Base-by-base conservation (phyloP, 352 stramenopile genomes). In the Poterioochromonas sp. region DNA sequence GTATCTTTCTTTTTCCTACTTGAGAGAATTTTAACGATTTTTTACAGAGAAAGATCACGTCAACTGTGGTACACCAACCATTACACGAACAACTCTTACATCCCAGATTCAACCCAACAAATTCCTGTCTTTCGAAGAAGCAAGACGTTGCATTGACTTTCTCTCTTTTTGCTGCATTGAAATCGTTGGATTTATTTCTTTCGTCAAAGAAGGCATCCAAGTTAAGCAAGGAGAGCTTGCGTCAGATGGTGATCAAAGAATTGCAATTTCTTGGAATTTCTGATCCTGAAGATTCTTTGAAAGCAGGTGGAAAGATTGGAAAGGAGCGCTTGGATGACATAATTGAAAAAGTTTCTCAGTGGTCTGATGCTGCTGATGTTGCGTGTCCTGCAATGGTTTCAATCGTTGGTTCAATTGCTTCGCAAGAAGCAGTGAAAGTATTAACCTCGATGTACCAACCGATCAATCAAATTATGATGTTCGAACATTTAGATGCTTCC, bases 381-480 rank as follows among this genome's bases (percentile, higher is more conserved):
- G 86, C 94, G n/a, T 89, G 95, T 43, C 84, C 89, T 32, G 91
- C 93, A 0, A 93, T 97, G 86, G 85, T 90, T 22, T 89, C 92
- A 39, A 94, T 96, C 77, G 84, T 96, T 0, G 93, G 93, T 65
- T 92, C 92, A 26, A 88, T 97, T 40, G 90, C 94, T 26, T 92
- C 89, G 5, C 93, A 97, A 80, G 86, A 89, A 78, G 88, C 90
- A 39, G 83, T 97, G 29, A 97, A 97, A 83, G 90, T 89, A 32
- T 94, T 89, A 83, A 93, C 87, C 65, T 89, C 89, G 49, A 95
- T 95, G 73, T 97, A 96, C 80, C 92, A 89, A 29, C 93, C 93
- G 32, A 90, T 97, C 49, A 86, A 91, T 68, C 92, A 97, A 79
- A 96, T 94, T 73, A 88, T 97, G 71, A 96, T 96, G 83, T 97